These are phyloP conservation scores for Ascochyta pisi DNA, from an alignment of 2,329 filamentous ascomycete species.

Conservation along the genomic window DNA sequence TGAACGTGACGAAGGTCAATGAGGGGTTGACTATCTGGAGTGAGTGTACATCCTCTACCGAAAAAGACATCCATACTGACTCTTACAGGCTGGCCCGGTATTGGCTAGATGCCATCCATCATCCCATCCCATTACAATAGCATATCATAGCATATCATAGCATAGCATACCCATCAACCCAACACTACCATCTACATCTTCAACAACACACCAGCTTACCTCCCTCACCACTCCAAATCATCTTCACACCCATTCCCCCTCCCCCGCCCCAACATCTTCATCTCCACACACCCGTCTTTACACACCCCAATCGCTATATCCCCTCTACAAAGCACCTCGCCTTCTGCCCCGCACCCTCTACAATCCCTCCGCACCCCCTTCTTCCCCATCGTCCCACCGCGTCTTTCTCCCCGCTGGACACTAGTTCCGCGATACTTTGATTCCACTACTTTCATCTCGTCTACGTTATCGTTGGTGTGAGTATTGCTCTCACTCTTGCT, in stretches of 20 bases:
- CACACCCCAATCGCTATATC: slow-evolving; percentile 6
- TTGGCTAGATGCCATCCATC: neutral
- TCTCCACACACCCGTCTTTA: neutral
- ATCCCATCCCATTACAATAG: too few relatives aligned
- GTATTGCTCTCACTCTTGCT: neutral
- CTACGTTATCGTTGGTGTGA: too few relatives aligned
- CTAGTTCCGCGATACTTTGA: too few relatives aligned
- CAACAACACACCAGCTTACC: too few relatives aligned
- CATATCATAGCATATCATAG: too few relatives aligned
- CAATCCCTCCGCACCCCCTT: neutral
- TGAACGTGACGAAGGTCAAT: slow-evolving; percentile 50
- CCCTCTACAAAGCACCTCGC: neutral
- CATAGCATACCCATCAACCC: too few relatives aligned
- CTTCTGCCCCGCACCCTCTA: neutral
- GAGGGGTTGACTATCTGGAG: slow-evolving; percentile 52
- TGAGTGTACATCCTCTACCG: slow-evolving; percentile 35
- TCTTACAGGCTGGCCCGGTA: slow-evolving; percentile 9
- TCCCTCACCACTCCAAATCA: neutral
- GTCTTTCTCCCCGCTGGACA: too few relatives aligned
- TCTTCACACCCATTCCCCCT: neutral
- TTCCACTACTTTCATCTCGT: too few relatives aligned
- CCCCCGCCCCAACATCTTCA: neutral
- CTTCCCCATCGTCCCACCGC: too few relatives aligned
- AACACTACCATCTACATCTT: too few relatives aligned
- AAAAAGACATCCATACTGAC: neutral